Conservation (phyloP, 140 eudicot genomes). For the Stevia rebaudiana region DNA sequence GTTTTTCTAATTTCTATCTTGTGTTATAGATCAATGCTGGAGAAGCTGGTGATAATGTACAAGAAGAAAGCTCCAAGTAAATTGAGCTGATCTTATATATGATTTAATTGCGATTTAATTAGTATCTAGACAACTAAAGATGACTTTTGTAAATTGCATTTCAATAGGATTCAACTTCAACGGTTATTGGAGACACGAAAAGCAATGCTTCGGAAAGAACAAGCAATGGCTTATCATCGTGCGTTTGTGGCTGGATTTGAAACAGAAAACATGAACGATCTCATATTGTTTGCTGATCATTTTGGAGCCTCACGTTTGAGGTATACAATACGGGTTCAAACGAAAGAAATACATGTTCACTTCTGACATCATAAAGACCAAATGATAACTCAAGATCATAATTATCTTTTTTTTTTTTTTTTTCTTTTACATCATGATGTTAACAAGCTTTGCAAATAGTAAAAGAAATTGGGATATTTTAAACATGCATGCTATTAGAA, state of each 20-base stretch:
- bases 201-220: conserved; percentile 88
- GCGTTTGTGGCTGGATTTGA: conserved; percentile 96
- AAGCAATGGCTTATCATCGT: conserved; percentile 99
- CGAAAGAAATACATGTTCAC: background rate
- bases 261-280: conserved; percentile 64
- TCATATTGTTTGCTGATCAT: conserved; percentile 61
- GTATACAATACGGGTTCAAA: conserved; percentile 31
- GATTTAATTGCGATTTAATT: conserved; percentile 7
- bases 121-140: conserved; percentile 8
- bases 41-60: conserved; percentile 43
- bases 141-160: conserved; percentile 28
- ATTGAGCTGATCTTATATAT: conserved; percentile 16
- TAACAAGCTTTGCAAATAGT: background rate
- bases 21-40: conserved; percentile 42
- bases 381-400: background rate
- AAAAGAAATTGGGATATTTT: background rate
- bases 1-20: conserved; percentile 18
- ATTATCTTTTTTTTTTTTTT: background rate
- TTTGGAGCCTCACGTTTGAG: conserved; percentile 95
- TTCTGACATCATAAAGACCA: background rate
- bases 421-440: background rate
- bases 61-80: conserved; percentile 84
- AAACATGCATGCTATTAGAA: background rate
- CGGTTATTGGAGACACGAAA: conserved; percentile 84
- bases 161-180: conserved; percentile 74